phyloP scores from a whole-genome alignment of 1,284 basidiomycete genomes.

The Ganoderma lucidum region DNA sequence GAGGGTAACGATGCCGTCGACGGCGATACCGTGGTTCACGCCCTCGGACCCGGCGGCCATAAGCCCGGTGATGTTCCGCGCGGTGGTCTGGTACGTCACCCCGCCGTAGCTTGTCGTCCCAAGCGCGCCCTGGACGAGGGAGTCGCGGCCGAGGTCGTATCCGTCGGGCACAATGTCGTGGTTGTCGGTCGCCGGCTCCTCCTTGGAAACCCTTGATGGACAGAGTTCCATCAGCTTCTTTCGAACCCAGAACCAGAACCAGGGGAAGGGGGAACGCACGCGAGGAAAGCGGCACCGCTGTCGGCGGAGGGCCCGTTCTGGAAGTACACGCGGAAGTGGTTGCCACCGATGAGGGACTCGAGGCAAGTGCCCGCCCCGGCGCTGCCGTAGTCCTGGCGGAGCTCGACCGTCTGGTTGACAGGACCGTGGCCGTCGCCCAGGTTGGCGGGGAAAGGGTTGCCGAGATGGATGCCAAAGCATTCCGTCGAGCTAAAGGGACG shows the following conservation, averaged over 20 bases:
- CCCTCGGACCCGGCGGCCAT: slow-evolving; percentile 59
- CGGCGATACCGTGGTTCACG: slow-evolving; percentile 57
- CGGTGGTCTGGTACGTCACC: slow-evolving; percentile 58
- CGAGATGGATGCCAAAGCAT: slow-evolving; percentile 74
- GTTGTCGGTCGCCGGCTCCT: slow-evolving; percentile 52
- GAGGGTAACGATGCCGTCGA: slow-evolving; percentile 53
- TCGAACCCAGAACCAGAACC: neutral
- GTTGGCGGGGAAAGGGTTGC: slow-evolving; percentile 69
- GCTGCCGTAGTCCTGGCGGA: slow-evolving; percentile 73
- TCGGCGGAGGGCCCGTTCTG: slow-evolving; percentile 72
- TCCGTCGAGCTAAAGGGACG: slow-evolving; percentile 62
- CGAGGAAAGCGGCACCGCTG: slow-evolving; percentile 73
- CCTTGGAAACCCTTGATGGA: slow-evolving; percentile 60
- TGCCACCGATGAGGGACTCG: slow-evolving; percentile 69
- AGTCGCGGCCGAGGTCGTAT: slow-evolving; percentile 60
- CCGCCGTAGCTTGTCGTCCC: slow-evolving; percentile 53
- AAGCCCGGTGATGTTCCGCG: slow-evolving; percentile 56
- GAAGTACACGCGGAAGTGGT: slow-evolving; percentile 75
- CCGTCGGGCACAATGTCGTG: slow-evolving; percentile 64
- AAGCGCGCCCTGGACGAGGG: slow-evolving; percentile 52
- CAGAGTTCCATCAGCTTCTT: neutral
- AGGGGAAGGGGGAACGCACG: slow-evolving; percentile 48
- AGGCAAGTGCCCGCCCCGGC: slow-evolving; percentile 63
- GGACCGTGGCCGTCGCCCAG: slow-evolving; percentile 74
- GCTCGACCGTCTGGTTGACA: slow-evolving; percentile 67